Base-by-base conservation (phyloP, 345 rosid species). In the Luvunga scandens region DNA sequence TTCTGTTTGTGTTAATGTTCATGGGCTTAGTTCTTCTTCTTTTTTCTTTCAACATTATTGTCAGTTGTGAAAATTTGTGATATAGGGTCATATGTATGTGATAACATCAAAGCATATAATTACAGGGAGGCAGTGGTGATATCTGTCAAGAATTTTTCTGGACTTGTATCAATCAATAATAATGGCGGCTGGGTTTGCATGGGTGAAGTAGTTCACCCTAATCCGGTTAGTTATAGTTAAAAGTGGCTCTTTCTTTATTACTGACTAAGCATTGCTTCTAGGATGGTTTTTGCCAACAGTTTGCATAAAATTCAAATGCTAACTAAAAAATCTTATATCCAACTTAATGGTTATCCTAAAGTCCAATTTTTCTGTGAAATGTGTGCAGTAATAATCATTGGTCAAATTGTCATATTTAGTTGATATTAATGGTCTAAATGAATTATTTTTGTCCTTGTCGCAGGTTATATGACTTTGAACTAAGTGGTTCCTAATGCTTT, bases 171-270 rank as follows among this genome's bases (percentile, higher is more conserved):
- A 5, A 80, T 95, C 22, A 81, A 71, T 57, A 82, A 85, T 9
- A 91, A 92, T 86, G 97, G 97, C 60, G 89, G 89, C 85, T 95
- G 98, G 98, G 82, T 86, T 80, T 89, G 90, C 82, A 87, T 87
- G 71, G 87, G 84, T 65, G 82, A 81, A 5, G 83, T 84, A 68
- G 80, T 30, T 62, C 80, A 80, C 78, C 92, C 91, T 82, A 86
- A 95, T 80, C 98, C 95, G 21, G 97, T 91, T 86, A 78, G 93
- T 84, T 36, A 53, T 38, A 21, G 28, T 68, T 63, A 5, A 27
- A 13, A 73, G 5, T 60, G 9, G 69, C 25, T 65, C 8, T 70
- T 80, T 66, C 60, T 53, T 60, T 19, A 25, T 14, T 50, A 25
- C 28, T 31, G 22, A 75, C 39, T 72, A 28, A 18, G 7, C 24